These are phyloP conservation scores for Leptomonas pyrrhocoris DNA, from an alignment of 208 protist species.

Conservation along the genomic window DNA sequence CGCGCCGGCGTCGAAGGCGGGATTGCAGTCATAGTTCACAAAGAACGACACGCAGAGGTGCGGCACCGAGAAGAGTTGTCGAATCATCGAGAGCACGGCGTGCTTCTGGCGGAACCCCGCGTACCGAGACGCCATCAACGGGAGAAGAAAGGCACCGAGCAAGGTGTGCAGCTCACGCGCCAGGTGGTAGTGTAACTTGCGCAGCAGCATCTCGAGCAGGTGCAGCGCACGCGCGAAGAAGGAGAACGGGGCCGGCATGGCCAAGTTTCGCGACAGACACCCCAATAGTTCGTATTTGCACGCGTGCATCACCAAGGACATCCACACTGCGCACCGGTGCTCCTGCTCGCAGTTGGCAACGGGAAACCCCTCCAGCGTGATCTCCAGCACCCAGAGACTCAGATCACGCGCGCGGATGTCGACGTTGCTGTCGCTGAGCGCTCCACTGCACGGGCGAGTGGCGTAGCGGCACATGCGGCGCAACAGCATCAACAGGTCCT, in stretches of 20 bases:
- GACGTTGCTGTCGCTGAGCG: constrained; percentile 43
- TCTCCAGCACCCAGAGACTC: constrained; percentile 62
- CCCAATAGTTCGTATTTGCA: constrained; percentile 70
- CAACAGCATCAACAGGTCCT: constrained; percentile 65
- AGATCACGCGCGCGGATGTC: constrained; percentile 62
- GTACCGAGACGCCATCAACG: constrained; percentile 58
- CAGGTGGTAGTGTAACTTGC: constrained; percentile 78
- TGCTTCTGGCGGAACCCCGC: constrained; percentile 80
- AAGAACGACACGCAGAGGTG: constrained; percentile 80
- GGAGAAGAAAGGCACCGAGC: constrained; percentile 68
- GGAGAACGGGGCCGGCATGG: constrained; percentile 53
- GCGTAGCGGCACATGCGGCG: constrained; percentile 57
- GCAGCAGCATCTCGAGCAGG: constrained; percentile 58
- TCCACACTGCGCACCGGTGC: constrained; percentile 72
- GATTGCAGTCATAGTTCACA: constrained; percentile 90
- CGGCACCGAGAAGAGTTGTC: constrained; percentile 62
- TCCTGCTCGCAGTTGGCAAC: constrained; percentile 69
- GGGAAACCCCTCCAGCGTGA: constrained; percentile 57
- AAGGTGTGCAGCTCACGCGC: constrained; percentile 71
- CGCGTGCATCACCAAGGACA: constrained; percentile 59
- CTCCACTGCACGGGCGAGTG: constrained; percentile 40
- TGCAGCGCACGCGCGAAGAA: constrained; percentile 65
- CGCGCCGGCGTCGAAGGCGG: constrained; percentile 67
- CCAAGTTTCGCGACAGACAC: constrained; percentile 58
- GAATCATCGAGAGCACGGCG: constrained; percentile 75